Evolutionary conservation across 1,284 basidiomycete species (phyloP).

Genomic region (Pseudozyma sp.): DNA sequence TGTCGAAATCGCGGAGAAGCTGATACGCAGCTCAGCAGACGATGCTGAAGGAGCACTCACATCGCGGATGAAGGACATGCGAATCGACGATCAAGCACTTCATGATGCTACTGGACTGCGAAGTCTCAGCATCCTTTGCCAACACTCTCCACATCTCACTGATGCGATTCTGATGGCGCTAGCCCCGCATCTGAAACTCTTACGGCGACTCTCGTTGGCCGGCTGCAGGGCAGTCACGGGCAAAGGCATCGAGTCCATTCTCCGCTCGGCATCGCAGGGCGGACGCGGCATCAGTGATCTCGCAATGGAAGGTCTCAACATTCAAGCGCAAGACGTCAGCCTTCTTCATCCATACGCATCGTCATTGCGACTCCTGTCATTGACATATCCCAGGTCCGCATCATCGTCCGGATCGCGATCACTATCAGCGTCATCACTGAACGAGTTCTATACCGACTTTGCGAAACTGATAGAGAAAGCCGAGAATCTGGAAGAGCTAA

Average conservation of each 20-base stretch:
- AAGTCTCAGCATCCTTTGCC: constrained; percentile 49
- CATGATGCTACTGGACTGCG: constrained; percentile 18
- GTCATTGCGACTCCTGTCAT: constrained; percentile 31
- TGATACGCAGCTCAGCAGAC: neutral
- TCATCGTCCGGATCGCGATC: constrained; percentile 39
- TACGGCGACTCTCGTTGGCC: constrained; percentile 54
- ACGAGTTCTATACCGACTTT: constrained; percentile 49
- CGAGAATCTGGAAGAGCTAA: constrained; percentile 39
- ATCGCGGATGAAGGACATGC: constrained; percentile 5
- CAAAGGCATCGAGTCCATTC: constrained; percentile 48
- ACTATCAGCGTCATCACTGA: constrained; percentile 26
- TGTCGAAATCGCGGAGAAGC: constrained; percentile 40
- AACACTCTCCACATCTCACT: constrained; percentile 56
- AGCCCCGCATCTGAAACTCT: constrained; percentile 40
- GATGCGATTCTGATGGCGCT: constrained; percentile 47
- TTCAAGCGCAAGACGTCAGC: constrained; percentile 32
- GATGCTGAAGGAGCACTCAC: neutral
- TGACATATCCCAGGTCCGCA: constrained; percentile 55
- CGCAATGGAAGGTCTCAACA: constrained; percentile 59
- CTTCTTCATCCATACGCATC: constrained; percentile 27
- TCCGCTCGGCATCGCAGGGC: constrained; percentile 21
- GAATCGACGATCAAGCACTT: neutral
- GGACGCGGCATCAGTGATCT: constrained; percentile 42
- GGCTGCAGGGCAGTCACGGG: constrained; percentile 61
- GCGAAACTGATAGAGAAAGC: constrained; percentile 38